Conservation (phyloP, 2,329 filamentous ascomycete species). For the Beauveria pseudobassiana region DNA sequence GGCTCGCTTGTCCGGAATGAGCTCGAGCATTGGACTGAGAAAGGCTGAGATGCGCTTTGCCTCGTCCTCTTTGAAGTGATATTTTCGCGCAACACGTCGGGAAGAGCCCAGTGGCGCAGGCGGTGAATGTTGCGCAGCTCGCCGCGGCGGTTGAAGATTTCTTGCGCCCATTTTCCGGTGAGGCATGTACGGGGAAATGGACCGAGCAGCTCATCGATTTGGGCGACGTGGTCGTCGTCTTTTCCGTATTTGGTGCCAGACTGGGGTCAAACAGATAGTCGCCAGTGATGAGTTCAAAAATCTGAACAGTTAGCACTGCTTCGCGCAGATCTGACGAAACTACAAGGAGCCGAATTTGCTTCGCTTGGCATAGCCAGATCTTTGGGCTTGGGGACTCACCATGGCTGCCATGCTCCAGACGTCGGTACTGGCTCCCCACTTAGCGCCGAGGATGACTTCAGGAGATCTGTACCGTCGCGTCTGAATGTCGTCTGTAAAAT, state of each 20-base stretch:
- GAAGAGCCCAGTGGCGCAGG: slow-evolving; percentile 88
- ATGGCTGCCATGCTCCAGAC: slow-evolving; percentile 99
- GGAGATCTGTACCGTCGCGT: slow-evolving; percentile 95
- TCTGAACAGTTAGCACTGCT: slow-evolving; percentile 40
- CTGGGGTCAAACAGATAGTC: slow-evolving; percentile 97
- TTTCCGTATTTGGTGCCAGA: slow-evolving; percentile 99
- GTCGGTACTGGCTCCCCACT: slow-evolving; percentile 99
- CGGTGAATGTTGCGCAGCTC: slow-evolving; percentile 96
- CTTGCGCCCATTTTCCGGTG: slow-evolving; percentile 93
- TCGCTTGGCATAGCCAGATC: not conserved
- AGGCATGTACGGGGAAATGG: slow-evolving; percentile 90
- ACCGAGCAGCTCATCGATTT: slow-evolving; percentile 94
- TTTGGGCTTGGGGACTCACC: slow-evolving; percentile 48
- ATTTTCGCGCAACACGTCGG: slow-evolving; percentile 90
- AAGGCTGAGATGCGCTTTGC: slow-evolving; percentile 73
- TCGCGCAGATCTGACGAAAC: not conserved
- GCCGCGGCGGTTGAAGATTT: slow-evolving; percentile 97
- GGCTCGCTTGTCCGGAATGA: slow-evolving; percentile 79
- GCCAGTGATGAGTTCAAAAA: slow-evolving; percentile 94
- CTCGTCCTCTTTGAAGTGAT: slow-evolving; percentile 84
- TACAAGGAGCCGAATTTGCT: too few species aligned
- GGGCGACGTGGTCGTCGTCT: slow-evolving; percentile 97
- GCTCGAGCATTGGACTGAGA: slow-evolving; percentile 81
- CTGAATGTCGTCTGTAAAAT: slow-evolving; percentile 99
- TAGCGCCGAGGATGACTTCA: slow-evolving; percentile 91